Evolutionary conservation across 164 flowering plant genomes (phyloP), one percentile per base, ranked within the genome.

Genomic region (Kalanchoe fedtschenkoi): DNA sequence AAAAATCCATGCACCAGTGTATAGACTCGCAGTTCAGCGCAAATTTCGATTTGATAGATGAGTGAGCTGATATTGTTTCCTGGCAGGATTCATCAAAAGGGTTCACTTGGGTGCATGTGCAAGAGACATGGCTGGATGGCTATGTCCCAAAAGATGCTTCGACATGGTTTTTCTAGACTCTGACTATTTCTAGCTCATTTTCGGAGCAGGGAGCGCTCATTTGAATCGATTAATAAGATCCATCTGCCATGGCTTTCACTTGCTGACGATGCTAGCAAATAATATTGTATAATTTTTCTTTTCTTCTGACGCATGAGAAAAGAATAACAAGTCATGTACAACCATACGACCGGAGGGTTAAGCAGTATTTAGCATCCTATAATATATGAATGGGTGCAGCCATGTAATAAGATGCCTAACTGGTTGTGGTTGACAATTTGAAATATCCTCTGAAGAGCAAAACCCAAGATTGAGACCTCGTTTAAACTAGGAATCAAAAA

Each of bases 61-160:
- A 13, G 30, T 22, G 26, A 0, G 42, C 29, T 15, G n/a, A 24
- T 34, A 28, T 26, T 1, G 19, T 16, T 35, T 22, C 32, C 54
- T 32, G 14, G 15, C 41, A 44, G 34, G 41, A 38, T 24, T 46
- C 54, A 34, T 22, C 73, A 6, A 65, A 66, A 6, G 77, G 71
- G 16, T 74, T 66, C 46, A 60, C 66, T 22, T 83, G 81, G 81
- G 35, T 72, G 62, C 85, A 83, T 55, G 57, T 86, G 67, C 92
- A 86, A 57, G 83, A 86, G 61, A 82, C 83, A 14, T 80, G 83
- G 83, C 67, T 73, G 65, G 74, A 72, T 41, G 83, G 75, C 58
- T 72, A 41, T 1, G 73, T 62, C 65, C 61, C 66, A 8, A 58
- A 70, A 37, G 78, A 75, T 62, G 58, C 60, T 24, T 58, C 56